Evolutionary conservation across 257 asterid genomes (phyloP).

Genomic region (Penstemon barbatus): DNA sequence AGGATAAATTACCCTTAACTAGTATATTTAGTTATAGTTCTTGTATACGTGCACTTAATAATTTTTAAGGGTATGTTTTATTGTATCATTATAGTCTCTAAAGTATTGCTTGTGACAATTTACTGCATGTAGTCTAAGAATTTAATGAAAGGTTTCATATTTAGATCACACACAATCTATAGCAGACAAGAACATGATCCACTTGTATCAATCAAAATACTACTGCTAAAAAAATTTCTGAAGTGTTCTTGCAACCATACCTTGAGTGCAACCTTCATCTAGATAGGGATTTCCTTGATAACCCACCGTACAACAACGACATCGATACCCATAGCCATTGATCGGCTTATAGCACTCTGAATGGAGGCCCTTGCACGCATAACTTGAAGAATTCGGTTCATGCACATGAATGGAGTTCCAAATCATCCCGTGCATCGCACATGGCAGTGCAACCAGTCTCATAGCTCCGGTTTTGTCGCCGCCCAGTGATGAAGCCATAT

Average conservation of each 20-base stretch:
- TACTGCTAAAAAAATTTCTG: no score
- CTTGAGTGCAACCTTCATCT: constrained; percentile 33
- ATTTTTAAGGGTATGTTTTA: no score
- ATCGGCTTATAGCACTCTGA: constrained; percentile 26
- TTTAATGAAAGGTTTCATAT: no score
- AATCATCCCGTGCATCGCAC: constrained; percentile 14
- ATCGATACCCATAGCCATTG: constrained; percentile 41
- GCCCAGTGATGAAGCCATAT: neutral
- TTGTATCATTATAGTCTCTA: no score
- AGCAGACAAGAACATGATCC: no score
- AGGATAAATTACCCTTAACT: no score
- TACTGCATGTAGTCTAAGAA: constrained; percentile 20
- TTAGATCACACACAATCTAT: no score
- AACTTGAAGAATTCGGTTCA: constrained; percentile 28
- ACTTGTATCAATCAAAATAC: no score
- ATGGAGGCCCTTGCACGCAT: constrained; percentile 33
- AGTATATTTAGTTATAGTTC: no score
- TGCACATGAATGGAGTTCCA: neutral
- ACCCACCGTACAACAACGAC: constrained; percentile 46
- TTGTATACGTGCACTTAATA: no score
- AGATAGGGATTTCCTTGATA: constrained; percentile 51
- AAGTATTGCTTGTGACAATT: no score
- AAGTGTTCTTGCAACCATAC: constrained; percentile 21
- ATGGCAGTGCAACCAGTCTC: constrained; percentile 23
- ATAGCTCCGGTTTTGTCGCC: neutral